phyloP scores from a whole-genome alignment of 345 rosid genomes.

The Excoecaria agallocha region DNA sequence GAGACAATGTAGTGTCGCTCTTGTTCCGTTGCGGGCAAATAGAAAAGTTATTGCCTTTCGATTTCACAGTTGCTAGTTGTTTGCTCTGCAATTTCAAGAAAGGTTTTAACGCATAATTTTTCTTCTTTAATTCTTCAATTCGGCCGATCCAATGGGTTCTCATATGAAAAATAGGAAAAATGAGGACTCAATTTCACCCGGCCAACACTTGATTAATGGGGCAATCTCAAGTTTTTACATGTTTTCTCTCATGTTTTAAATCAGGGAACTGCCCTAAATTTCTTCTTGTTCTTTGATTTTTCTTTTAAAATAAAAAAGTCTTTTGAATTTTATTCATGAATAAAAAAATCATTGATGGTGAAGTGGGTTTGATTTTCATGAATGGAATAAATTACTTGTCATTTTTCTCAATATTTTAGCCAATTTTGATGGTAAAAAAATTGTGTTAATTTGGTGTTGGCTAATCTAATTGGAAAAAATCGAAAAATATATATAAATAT shows the following conservation, averaged over 20 bases:
- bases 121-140: neutral
- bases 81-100: conserved; percentile 10
- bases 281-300: no score
- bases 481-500: no score
- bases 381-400: no score
- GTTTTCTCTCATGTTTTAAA: conserved; percentile 18
- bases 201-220: conserved; percentile 27
- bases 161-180: neutral
- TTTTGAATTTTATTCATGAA: no score
- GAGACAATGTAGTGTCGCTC: neutral
- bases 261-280: conserved; percentile 26
- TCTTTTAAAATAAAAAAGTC: no score
- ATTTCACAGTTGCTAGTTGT: conserved; percentile 3
- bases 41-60: conserved; percentile 20
- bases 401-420: no score
- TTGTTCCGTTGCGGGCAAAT: conserved; percentile 49
- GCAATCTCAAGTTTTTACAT: conserved; percentile 25
- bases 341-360: no score
- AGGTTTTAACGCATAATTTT: conserved; percentile 4
- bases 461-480: no score
- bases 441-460: no score
- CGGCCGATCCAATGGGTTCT: conserved; percentile 47
- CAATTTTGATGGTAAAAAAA: no score
- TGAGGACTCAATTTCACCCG: conserved; percentile 46
- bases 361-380: no score